Evolutionary conservation across 1,284 basidiomycete species (phyloP), one percentile per base, ranked within the genome.

Genomic region (Ceratobasidium sp.): DNA sequence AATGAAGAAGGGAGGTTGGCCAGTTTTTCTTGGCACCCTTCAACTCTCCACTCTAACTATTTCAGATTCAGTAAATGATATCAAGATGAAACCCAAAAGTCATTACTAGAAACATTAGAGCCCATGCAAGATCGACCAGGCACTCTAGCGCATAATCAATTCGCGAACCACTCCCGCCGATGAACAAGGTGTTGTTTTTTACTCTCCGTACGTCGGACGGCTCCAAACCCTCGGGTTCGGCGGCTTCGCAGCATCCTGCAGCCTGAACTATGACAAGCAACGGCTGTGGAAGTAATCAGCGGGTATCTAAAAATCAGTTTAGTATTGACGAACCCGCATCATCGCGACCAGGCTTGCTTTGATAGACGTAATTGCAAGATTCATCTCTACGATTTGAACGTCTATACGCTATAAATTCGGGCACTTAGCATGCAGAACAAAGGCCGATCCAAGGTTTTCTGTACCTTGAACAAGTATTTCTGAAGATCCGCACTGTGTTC

Each of bases 401-500:
- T 75, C 73, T 23, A 62, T 75, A 66, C 66, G 73, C 73, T 75
- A 61, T 12, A 1, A 44, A 17, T 3, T 17, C 15, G n/a, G 26
- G 4, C 26, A 10, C 15, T 48, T 42, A 48, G 46, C 5, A 23
- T 2, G 13, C 28, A 12, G 13, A 33, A 71, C 15, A 20, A 40
- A 26, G 42, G 20, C 42, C 6, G 12, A 23, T 38, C 40, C 44
- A 71, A n/a, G 46, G 10, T 50, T n/a, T 3, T 12, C n/a, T n/a
- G 9, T 26, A 91, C 94, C 81, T 94, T 91, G 83, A 97, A 93
- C 81, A 97, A 90, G 83, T 98, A 99, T 61, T 89, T 89, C 79
- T 90, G 89, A 50, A 99, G 89, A 84, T 99, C 98, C 54, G 96
- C 86, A 80, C 96, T 96, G 76, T 93, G 89, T 82, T 99, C 98